Base-by-base conservation (phyloP, 768 basidiomycete species). In the Cubamyces sp. region DNA sequence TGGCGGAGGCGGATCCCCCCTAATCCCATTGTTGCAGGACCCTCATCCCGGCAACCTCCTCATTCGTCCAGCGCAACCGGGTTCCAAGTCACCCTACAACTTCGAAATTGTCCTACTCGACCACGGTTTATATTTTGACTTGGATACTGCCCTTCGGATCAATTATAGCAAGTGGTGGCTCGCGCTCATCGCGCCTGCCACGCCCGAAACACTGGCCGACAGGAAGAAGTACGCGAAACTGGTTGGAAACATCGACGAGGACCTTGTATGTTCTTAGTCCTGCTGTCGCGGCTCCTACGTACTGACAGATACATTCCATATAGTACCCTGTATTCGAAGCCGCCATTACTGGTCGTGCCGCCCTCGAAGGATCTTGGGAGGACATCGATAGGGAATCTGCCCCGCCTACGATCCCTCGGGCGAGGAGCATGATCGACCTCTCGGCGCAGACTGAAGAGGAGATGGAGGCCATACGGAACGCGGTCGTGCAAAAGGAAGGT, bases 51-150 rank as follows among this genome's bases (percentile, higher is more conserved):
- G 96, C 5, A 98, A 98, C 73, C 79, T 99, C 25, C 80, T 98
- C 28, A 97, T 99, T 48, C 86, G 97, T 57, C 87, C 90, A 1
- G 84, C 89, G 6, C 81, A 83, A 7, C 65, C 70, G 16, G 66
- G 63, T 3, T 90, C 92, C 1, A 82, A 78, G 60, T 94, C 92
- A 9, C 92, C 93, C 0, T 92, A 92, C 76, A 98, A 98, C 72
- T 98, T 98, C 68, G 97, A 99, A 71, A 91, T 98, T 53, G 95
- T 93, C 25, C 81, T 98, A 1, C 79, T 99, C 62, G 97, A 99
- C 70, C 96, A 98, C 66, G 96, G 93, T 4, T 78, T 94, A 18
- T 96, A 98, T 74, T 98, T 98, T 67, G 95, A 97, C 70, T 79
- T 99, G 4, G 88, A 93, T 57, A 77, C 85, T 19, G 80, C 87